Conservation (phyloP, 768 basidiomycete species). For the Amanita phalloides region DNA sequence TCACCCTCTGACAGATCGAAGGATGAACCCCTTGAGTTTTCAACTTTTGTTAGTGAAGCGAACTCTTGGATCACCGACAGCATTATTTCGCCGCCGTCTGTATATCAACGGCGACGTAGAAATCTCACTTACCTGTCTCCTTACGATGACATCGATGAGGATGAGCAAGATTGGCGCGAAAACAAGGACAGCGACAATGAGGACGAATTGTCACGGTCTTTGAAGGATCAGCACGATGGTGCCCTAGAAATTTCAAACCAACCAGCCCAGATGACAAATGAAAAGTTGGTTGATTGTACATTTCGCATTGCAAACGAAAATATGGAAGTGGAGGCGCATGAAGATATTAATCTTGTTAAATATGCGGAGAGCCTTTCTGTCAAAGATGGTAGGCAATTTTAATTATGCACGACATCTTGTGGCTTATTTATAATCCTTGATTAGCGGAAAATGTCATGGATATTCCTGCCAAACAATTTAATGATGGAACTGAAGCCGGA, state of each 20-base stretch:
- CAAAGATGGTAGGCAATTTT: background rate
- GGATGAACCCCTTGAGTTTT: slow-evolving; percentile 14
- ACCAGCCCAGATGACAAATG: no score
- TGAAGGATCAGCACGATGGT: background rate
- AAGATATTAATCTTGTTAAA: background rate
- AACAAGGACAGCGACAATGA: background rate
- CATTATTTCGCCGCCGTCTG: slow-evolving; percentile 31
- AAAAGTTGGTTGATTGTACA: no score
- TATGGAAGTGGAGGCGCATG: background rate
- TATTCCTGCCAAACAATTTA: background rate
- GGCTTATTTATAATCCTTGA: background rate
- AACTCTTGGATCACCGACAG: slow-evolving; percentile 30
- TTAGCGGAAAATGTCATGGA: background rate
- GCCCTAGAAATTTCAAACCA: no score
- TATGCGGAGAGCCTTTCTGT: background rate
- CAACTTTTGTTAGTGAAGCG: slow-evolving; percentile 12
- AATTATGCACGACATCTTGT: background rate
- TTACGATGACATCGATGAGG: slow-evolving; percentile 10
- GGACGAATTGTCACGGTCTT: background rate
- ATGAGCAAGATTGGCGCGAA: background rate
- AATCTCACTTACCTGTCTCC: background rate
- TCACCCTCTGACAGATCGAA: slow-evolving; percentile 4
- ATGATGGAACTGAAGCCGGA: background rate
- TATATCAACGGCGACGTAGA: slow-evolving; percentile 12
- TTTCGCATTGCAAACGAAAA: no score